A percentile compares a stretch with the other conserved stretches of the same genome.
These are phyloP conservation scores for Blakeslea trispora DNA, from an alignment of 371 early-diverging fungal genomes.

Conservation along the genomic window DNA sequence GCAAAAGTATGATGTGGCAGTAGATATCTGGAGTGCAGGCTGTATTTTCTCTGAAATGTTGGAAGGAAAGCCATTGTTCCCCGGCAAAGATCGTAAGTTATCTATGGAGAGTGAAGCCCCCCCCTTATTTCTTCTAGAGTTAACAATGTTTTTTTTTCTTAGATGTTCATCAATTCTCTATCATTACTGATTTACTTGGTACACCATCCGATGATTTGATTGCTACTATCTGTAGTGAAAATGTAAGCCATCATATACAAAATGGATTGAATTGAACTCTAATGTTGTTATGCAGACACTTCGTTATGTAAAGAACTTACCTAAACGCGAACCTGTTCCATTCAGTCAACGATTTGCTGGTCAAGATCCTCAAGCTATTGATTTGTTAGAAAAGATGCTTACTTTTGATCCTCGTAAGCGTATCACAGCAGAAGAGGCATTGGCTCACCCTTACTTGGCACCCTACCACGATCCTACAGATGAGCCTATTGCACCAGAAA, in stretches of 20 bases:
- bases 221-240: constrained; percentile 90
- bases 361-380: constrained; percentile 70
- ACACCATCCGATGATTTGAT: constrained; percentile 92
- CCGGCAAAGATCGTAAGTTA: constrained; percentile 89
- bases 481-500: constrained; percentile 79
- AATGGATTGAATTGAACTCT: not conserved
- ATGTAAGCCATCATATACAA: constrained; percentile 50
- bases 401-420: constrained; percentile 92
- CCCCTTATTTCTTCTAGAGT: no score
- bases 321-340: constrained; percentile 77
- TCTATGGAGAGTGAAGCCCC: no score
- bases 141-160: not conserved
- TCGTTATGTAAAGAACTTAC: constrained; percentile 88
- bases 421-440: constrained; percentile 86
- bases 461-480: constrained; percentile 94
- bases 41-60: constrained; percentile 95
- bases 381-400: constrained; percentile 89
- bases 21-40: constrained; percentile 85
- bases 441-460: constrained; percentile 85
- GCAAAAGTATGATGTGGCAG: constrained; percentile 70
- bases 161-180: constrained; percentile 93
- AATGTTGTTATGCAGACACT: constrained; percentile 77
- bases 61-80: constrained; percentile 84
- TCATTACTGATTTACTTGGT: constrained; percentile 91
- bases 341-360: constrained; percentile 65